phyloP scores from a whole-genome alignment of 2,329 filamentous ascomycete genomes.

The Fusarium guadeloupense region DNA sequence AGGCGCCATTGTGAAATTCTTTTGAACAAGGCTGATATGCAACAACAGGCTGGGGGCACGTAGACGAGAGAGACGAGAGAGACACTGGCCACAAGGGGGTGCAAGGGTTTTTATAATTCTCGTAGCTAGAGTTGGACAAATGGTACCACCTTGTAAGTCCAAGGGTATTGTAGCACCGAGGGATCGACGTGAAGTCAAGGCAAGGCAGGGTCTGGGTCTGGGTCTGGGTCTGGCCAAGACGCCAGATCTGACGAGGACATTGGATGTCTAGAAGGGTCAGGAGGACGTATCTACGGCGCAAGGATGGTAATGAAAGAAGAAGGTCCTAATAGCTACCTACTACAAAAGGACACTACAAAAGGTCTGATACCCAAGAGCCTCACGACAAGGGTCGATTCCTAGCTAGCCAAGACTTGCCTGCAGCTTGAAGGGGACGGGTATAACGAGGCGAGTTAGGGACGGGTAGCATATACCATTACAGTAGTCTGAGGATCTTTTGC shows the following conservation, averaged over 20 bases:
- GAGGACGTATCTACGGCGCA: constrained; percentile 25
- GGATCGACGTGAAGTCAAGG: constrained; percentile 17
- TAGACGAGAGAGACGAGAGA: not conserved
- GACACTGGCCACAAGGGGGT: not conserved
- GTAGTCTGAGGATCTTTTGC: constrained; percentile 9
- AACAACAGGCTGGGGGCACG: not conserved
- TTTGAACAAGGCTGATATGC: not conserved
- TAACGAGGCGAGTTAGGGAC: not conserved
- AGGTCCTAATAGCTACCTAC: constrained; percentile 28
- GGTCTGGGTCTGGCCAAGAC: too few species aligned
- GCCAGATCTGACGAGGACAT: constrained; percentile 22
- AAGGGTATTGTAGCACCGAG: constrained; percentile 3
- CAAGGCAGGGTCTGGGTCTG: too few species aligned
- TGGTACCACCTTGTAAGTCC: constrained; percentile 11
- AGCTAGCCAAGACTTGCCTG: constrained; percentile 21
- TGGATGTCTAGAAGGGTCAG: constrained; percentile 4
- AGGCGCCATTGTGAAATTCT: constrained; percentile 41
- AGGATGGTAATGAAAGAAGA: constrained; percentile 36
- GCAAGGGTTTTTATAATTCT: constrained; percentile 20
- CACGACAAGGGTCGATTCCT: constrained; percentile 11
- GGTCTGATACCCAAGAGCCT: constrained; percentile 30
- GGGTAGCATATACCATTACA: not conserved
- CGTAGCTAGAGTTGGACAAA: not conserved
- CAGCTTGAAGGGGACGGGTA: too few species aligned
- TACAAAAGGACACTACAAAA: constrained; percentile 26